Conservation (phyloP, 768 basidiomycete genomes). For the Leucocoprinus sp. region DNA sequence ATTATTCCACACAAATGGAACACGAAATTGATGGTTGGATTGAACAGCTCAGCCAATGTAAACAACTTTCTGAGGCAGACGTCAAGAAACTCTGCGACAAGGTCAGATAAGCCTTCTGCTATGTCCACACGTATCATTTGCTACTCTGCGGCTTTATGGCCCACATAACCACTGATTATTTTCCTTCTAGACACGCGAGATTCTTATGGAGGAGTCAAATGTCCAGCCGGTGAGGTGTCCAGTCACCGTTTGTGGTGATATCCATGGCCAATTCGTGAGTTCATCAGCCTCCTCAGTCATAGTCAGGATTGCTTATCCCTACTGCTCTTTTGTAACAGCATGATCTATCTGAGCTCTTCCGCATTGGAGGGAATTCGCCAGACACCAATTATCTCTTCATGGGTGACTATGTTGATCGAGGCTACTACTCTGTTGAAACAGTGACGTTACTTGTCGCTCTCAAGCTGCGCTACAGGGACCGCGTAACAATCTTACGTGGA, state of each 20-base stretch:
- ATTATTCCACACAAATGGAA: slow-evolving; percentile 33
- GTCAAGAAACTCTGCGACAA: slow-evolving; percentile 99
- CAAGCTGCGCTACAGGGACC: slow-evolving; percentile 96
- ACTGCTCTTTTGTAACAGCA: slow-evolving; percentile 48
- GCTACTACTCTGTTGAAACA: slow-evolving; percentile 99
- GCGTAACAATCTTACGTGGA: slow-evolving; percentile 94
- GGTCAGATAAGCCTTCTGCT: slow-evolving; percentile 38
- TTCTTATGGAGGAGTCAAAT: slow-evolving; percentile 98
- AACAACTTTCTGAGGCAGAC: slow-evolving; percentile 90
- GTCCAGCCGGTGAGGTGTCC: slow-evolving; percentile 98
- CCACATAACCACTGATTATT: slow-evolving; percentile 6
- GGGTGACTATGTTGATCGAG: slow-evolving; percentile 99
- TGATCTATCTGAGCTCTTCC: slow-evolving; percentile 97
- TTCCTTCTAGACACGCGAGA: slow-evolving; percentile 79
- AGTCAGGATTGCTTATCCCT: background rate
- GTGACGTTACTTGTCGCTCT: slow-evolving; percentile 95
- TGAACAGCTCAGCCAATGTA: slow-evolving; percentile 92
- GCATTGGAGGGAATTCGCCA: slow-evolving; percentile 97
- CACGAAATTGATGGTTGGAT: slow-evolving; percentile 96
- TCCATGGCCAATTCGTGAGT: slow-evolving; percentile 99
- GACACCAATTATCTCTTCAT: slow-evolving; percentile 99
- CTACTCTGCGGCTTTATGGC: slow-evolving; percentile 10
- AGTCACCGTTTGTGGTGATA: slow-evolving; percentile 98
- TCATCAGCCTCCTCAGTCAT: slow-evolving; percentile 8
- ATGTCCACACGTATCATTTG: slow-evolving; percentile 6